Evolutionary conservation across 495 filamentous ascomycete species (phyloP).

Genomic region (Podospora appendiculata): DNA sequence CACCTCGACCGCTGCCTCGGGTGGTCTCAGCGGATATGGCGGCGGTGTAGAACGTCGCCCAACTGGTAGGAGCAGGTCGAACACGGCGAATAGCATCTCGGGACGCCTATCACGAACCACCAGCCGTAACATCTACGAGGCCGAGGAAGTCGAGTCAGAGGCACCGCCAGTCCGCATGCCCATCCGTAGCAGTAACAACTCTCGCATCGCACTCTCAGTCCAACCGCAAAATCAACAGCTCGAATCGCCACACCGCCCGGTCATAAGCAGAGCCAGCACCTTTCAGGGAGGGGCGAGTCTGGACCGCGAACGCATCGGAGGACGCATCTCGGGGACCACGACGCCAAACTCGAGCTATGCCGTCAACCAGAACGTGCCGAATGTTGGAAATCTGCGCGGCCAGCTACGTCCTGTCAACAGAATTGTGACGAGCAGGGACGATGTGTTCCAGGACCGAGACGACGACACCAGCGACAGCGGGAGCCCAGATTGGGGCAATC

Average conservation of each 20-base stretch:
- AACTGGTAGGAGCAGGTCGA: constrained; percentile 35
- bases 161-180: constrained; percentile 46
- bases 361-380: constrained; percentile 19
- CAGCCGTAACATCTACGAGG: constrained; percentile 25
- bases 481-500: constrained; percentile 53
- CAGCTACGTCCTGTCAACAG: constrained; percentile 35
- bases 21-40: constrained; percentile 9
- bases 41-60: constrained; percentile 12
- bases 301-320: constrained; percentile 18
- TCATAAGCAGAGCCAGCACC: constrained; percentile 33
- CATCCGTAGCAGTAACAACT: constrained; percentile 45
- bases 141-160: constrained; percentile 25
- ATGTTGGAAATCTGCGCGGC: constrained; percentile 29
- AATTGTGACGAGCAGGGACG: constrained; percentile 33
- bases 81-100: constrained; percentile 36
- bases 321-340: constrained; percentile 14
- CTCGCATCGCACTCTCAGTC: constrained; percentile 34
- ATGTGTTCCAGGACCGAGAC: constrained; percentile 51
- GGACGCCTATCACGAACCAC: constrained; percentile 33
- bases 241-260: constrained; percentile 31
- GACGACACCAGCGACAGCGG: constrained; percentile 53
- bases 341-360: constrained; percentile 21
- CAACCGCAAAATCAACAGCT: constrained; percentile 18
- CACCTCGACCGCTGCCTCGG: not conserved
- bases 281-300: constrained; percentile 22